Base-by-base conservation (phyloP, 257 asterid species). In the Gentiana straminea region DNA sequence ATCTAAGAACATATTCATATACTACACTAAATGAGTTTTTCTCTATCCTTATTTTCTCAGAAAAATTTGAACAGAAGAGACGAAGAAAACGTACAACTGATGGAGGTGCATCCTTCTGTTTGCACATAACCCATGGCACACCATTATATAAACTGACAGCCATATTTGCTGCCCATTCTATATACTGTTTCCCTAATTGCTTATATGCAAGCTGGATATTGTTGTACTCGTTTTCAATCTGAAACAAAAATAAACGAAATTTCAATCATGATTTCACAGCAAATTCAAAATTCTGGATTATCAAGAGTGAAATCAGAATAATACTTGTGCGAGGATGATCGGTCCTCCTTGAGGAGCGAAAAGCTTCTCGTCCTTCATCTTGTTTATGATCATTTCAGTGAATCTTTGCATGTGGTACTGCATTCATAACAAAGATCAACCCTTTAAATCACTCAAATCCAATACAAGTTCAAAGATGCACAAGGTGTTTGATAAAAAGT, bases 271-370 rank as follows among this genome's bases (percentile, higher is more conserved):
- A 41, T 35, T 13, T 2, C 44, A 24, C 10, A 4, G 4, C 36
- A 8, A 1, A 13, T 8, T 5, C 7, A 46, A 47, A 8, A 13
- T 5, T 11, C 11, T 38, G 47, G 5, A 41, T 12, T 12, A 35
- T 54, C 5, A 4, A 4, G 4, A 32, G 11, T 35, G 0, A 13
- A n/a, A n/a, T 1, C 0, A 51, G 32, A 15, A 35, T 8, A 37
- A 24, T 62, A 78, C 95, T 75, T 88, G 98, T 7, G 98, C 98
- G 83, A 91, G 9, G 64, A 91, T 87, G 49, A 91, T 84, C 13
- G 98, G 98, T 37, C 98, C 98, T 67, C 99, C 99, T 72, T 92
- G 97, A 35, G 87, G 93, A 12, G 94, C 94, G 60, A 92, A 92
- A 5, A 92, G 73, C 3, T 83, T 92, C 63, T 79, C 94, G 33